Evolutionary conservation across 192 early-diverging fungal genomes (phyloP).

Genomic region (Backusella sp.): DNA sequence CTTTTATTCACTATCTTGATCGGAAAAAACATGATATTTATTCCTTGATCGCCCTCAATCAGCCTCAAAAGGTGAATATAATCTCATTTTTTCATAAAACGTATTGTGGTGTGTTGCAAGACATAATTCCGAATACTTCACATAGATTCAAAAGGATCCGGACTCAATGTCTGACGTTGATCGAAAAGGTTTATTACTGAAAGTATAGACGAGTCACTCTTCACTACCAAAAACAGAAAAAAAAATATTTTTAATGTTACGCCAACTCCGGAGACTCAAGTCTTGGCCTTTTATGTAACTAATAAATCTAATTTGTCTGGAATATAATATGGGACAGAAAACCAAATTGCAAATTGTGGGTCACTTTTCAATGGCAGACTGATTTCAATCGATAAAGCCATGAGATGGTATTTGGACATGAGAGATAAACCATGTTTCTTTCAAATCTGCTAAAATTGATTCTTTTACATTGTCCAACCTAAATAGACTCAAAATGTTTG

Average conservation of each 20-base stretch:
- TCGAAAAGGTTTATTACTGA: not conserved
- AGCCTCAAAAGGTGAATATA: no score
- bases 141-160: slow-evolving; percentile 5
- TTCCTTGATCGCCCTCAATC: no score
- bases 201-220: not conserved
- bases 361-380: not conserved
- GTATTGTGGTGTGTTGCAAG: not conserved
- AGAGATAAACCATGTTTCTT: not conserved
- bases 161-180: slow-evolving; percentile 6
- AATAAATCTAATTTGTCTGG: not conserved
- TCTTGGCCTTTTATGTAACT: not conserved
- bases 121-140: slow-evolving; percentile 11
- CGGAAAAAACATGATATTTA: no score
- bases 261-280: slow-evolving; percentile 6
- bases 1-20: no score
- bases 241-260: not conserved
- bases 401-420: not conserved
- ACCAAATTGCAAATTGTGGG: not conserved
- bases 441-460: not conserved
- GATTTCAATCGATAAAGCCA: not conserved
- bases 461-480: not conserved
- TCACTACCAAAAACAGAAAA: not conserved
- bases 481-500: not conserved
- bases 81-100: not conserved
- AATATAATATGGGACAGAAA: not conserved